Conservation (phyloP, 2,329 filamentous ascomycete species). For the Aspergillus quadrilineatus region DNA sequence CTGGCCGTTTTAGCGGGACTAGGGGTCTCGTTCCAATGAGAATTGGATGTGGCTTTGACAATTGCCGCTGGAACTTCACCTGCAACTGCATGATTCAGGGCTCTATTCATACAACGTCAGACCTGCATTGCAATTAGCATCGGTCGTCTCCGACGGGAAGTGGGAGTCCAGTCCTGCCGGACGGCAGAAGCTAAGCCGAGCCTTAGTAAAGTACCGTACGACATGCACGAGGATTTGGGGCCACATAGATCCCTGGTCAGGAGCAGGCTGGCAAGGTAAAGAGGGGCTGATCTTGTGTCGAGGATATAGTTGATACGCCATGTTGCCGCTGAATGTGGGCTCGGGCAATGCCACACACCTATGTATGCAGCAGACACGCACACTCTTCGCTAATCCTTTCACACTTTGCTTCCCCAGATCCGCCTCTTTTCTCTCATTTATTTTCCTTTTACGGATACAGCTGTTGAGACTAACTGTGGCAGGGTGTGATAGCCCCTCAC, state of each 20-base stretch:
- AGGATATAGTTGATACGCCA: not conserved
- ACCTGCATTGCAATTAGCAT: not conserved
- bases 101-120: not conserved
- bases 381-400: constrained; percentile 27
- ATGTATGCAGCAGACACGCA: constrained; percentile 21
- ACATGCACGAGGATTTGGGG: too few species aligned
- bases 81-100: not conserved
- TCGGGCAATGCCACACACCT: constrained; percentile 23
- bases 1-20: not conserved
- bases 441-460: constrained; percentile 12
- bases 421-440: constrained; percentile 19
- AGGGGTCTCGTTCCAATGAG: not conserved
- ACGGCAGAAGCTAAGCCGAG: not conserved
- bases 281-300: not conserved
- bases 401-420: constrained; percentile 30
- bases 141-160: not conserved
- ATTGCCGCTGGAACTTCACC: not conserved
- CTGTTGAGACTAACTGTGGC: constrained; percentile 18
- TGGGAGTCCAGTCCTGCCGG: not conserved
- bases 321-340: not conserved
- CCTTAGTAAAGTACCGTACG: not conserved
- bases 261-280: not conserved
- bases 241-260: not conserved
- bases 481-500: constrained; percentile 11
- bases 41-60: not conserved